A percentile compares a stretch with the other conserved stretches of the same genome.
These are phyloP conservation scores for Lipomyces sp. DNA, from an alignment of 805 yeast species.

Conservation along the genomic window DNA sequence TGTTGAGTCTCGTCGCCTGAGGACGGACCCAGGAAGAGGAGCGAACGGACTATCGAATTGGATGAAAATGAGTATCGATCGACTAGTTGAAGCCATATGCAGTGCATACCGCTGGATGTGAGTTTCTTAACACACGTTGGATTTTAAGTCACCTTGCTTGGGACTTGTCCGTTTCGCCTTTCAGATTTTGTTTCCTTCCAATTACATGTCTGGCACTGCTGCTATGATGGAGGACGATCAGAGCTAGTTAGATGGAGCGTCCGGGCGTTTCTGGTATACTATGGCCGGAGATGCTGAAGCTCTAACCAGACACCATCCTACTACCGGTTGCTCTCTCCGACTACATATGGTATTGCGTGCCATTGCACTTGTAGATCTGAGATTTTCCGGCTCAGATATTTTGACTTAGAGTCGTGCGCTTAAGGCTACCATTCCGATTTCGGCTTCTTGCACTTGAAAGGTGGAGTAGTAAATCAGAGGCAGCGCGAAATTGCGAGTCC, in stretches of 20 bases:
- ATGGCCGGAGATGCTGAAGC: not conserved
- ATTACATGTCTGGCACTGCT: not conserved
- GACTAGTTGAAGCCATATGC: not conserved
- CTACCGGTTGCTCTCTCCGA: not conserved
- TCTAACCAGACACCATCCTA: not conserved
- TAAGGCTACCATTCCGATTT: not conserved
- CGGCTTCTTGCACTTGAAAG: not conserved
- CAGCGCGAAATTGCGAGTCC: not conserved
- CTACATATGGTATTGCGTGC: not conserved
- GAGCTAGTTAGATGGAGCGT: not conserved
- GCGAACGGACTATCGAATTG: slow-evolving; percentile 4
- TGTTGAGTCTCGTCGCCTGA: slow-evolving; percentile 50
- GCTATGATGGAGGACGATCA: not conserved
- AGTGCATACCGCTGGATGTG: not conserved
- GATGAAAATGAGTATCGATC: slow-evolving; percentile 8
- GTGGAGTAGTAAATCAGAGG: not conserved
- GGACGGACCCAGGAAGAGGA: slow-evolving; percentile 18
- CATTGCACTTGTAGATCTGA: not conserved
- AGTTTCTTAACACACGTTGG: not conserved
- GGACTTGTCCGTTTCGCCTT: not conserved
- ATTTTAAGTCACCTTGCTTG: no score
- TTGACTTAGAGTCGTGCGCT: not conserved
- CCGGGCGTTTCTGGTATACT: not conserved
- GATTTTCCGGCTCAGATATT: not conserved
- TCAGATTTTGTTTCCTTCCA: not conserved